Percentiles rank a stretch among this genome's conserved stretches.
Evolutionary conservation across 805 yeast genomes (phyloP).

Genomic region (Candida orba): DNA sequence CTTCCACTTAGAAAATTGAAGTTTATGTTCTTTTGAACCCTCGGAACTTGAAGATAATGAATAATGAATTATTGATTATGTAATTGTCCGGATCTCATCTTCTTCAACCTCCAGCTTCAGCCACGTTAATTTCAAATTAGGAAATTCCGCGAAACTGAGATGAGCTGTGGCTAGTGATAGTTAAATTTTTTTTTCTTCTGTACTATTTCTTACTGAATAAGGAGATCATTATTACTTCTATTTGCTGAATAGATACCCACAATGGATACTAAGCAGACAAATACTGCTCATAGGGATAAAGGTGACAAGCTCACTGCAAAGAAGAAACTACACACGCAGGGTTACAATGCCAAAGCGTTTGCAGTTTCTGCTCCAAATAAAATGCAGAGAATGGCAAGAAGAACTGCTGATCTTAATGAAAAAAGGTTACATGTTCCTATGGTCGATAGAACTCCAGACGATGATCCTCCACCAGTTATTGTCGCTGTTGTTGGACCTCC

Average conservation of each 20-base stretch:
- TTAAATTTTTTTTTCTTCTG: conserved; percentile 5
- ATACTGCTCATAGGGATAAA: conserved; percentile 76
- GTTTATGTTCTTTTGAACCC: conserved; percentile 1
- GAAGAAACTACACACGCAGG: conserved; percentile 83
- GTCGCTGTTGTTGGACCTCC: conserved; percentile 98
- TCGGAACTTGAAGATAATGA: not conserved
- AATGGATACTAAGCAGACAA: conserved; percentile 47
- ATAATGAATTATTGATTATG: too few species aligned
- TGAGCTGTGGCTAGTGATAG: conserved; percentile 1
- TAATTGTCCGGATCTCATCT: not conserved
- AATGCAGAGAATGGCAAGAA: conserved; percentile 72
- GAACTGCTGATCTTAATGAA: conserved; percentile 78
- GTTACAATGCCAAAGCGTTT: conserved; percentile 77
- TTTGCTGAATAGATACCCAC: not conserved
- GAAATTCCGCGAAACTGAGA: not conserved
- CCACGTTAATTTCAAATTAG: not conserved
- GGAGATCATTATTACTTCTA: not conserved
- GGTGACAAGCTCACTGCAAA: conserved; percentile 54
- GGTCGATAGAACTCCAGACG: conserved; percentile 96
- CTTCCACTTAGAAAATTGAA: not conserved
- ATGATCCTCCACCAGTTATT: conserved; percentile 93
- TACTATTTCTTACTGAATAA: too few species aligned
- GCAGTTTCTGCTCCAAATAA: conserved; percentile 82
- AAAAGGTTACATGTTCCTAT: conserved; percentile 90
- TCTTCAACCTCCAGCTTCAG: not conserved